Conservation (phyloP, 2,329 filamentous ascomycete genomes). For the Alternaria triticina region DNA sequence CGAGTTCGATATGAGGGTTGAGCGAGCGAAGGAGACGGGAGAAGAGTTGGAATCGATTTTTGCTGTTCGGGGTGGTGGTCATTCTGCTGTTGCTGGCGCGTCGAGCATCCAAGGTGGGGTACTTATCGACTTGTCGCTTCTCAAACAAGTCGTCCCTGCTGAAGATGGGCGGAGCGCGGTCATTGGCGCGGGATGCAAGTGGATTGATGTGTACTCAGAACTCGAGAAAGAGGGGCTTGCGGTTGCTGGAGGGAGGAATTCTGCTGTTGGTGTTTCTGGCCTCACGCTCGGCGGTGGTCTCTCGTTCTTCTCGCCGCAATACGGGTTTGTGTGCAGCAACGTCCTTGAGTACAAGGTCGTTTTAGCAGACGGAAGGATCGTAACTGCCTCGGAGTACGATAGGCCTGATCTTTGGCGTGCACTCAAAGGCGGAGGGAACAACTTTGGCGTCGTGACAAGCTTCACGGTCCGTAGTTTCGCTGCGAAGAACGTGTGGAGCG, state of each 20-base stretch:
- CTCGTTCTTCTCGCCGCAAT: conserved; percentile 41
- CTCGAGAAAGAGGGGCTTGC: conserved; percentile 24
- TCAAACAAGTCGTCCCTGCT: conserved; percentile 16
- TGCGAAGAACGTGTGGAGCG: conserved; percentile 42
- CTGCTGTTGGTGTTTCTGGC: conserved; percentile 37
- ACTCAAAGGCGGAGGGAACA: conserved; percentile 46
- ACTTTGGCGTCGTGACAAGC: conserved; percentile 48
- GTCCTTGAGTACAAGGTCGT: conserved; percentile 45
- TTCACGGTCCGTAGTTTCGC: conserved; percentile 28
- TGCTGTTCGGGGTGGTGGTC: conserved; percentile 60
- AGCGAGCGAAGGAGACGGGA: not conserved
- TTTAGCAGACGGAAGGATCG: conserved; percentile 43
- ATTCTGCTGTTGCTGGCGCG: conserved; percentile 31
- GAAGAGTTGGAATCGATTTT: conserved; percentile 13
- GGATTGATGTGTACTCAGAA: conserved; percentile 21
- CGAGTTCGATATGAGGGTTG: conserved; percentile 33
- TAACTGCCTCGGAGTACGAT: conserved; percentile 32
- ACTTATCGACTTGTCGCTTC: conserved; percentile 23
- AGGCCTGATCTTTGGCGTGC: conserved; percentile 41
- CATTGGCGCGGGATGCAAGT: conserved; percentile 28
- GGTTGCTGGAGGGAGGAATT: conserved; percentile 31
- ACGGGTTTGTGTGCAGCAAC: conserved; percentile 43
- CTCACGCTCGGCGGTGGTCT: conserved; percentile 47
- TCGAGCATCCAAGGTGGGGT: conserved; percentile 30
- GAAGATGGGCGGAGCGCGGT: conserved; percentile 11